Base-by-base conservation (phyloP, 805 yeast genomes). In the Pichia eremophila region DNA sequence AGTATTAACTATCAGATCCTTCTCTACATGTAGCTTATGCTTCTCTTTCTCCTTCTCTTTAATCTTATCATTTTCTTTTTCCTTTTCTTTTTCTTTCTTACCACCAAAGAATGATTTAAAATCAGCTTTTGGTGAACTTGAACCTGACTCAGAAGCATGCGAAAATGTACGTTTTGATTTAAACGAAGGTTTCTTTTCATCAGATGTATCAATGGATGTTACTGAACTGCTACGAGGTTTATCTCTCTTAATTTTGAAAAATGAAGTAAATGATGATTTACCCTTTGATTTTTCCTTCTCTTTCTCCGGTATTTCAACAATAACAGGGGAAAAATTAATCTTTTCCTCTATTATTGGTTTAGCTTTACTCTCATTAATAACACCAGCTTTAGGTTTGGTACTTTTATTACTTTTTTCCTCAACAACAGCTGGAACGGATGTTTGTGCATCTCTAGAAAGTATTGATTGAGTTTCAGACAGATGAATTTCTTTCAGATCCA, bases 261-360 rank as follows among this genome's bases (percentile, higher is more conserved):
- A 53, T n/a, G 54, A 50, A 1, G 55, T 40, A 17, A 53, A 53
- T 4, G 56, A 49, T 15, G 53, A 37, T 43, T 53, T 53, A 19
- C 44, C 15, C 35, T 52, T 52, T 1, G 17, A 29, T 35, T 52
- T 49, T n/a, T 36, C 43, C 17, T 34, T 34, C 22, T 48, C 48
- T 32, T 51, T 46, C 18, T 18, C 46, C 19, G 11, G 32, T 11
- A 12, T 29, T 11, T 29, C 32, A 29, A 29, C 32, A 10, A 22
- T 22, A 22, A 22, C 25, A 22, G 25, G 25, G 6, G 32, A 29
- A 8, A 14, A 6, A 7, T 29, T 12, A 29, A 11, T 6, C 5
- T 29, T 29, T 11, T 29, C 14, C 14, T 29, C 14, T 10, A 11
- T 29, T 29, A 11, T 29, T 12, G 32, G 32, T 29, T 11, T 11